A percentile compares a stretch with the other conserved stretches of the same genome.
These are phyloP conservation scores for Fusarium burgessii DNA, from an alignment of 2,329 filamentous ascomycete species.

Conservation along the genomic window DNA sequence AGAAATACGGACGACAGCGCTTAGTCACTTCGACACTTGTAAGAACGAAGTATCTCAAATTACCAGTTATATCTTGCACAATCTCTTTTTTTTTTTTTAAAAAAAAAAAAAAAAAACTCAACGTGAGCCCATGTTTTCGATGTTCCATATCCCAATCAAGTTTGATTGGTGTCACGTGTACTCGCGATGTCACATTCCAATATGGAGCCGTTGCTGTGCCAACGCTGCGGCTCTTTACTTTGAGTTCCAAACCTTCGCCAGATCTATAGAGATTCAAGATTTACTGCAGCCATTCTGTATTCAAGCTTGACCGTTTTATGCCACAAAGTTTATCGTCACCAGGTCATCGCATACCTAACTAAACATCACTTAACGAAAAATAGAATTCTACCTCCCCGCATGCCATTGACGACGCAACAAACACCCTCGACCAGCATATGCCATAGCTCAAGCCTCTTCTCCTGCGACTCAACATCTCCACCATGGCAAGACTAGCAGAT, in stretches of 20 bases:
- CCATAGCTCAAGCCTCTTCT: background rate
- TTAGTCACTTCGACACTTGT: background rate
- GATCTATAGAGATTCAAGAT: constrained; percentile 21
- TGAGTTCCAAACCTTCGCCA: background rate
- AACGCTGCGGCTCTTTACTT: constrained; percentile 6
- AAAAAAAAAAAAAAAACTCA: constrained; percentile 8
- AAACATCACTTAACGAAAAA: constrained; percentile 17
- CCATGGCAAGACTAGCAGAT: constrained; percentile 49
- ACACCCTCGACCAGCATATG: background rate
- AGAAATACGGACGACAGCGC: background rate
- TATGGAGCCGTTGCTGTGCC: constrained; percentile 28
- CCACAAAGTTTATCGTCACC: background rate
- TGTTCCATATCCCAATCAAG: background rate
- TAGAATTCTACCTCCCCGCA: constrained; percentile 3
- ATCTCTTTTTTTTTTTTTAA: too few relatives aligned
- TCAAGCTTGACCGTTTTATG: constrained; percentile 20
- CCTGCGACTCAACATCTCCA: background rate
- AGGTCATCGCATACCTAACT: constrained; percentile 14
- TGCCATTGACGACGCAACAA: constrained; percentile 10
- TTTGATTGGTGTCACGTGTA: constrained; percentile 19
- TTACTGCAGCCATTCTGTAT: background rate
- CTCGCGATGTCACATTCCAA: constrained; percentile 14
- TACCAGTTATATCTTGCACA: background rate
- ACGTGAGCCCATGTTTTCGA: background rate
- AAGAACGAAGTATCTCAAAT: background rate